A percentile compares a stretch with the other conserved stretches of the same genome.
phyloP scores from a whole-genome alignment of 176 grass and related monocot species.

The Hsuehochloa calcarea region DNA sequence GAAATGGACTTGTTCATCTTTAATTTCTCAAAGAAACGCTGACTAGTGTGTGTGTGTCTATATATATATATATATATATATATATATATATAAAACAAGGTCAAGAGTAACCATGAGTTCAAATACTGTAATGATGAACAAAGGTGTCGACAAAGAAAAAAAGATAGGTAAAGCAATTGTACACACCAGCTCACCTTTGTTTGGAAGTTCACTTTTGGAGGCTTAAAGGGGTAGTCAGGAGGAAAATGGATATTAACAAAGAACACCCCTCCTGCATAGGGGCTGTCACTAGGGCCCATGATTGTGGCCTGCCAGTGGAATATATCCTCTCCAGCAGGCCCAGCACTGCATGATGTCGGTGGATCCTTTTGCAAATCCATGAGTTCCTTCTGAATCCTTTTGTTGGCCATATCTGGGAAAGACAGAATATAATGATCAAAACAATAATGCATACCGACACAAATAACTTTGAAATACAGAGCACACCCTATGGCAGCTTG shows the following conservation, averaged over 20 bases:
- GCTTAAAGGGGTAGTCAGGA: constrained; percentile 92
- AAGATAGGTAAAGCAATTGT: background rate
- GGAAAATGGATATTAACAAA: constrained; percentile 92
- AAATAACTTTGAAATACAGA: too few relatives aligned
- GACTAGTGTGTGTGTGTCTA: too few relatives aligned
- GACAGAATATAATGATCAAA: constrained; percentile 22
- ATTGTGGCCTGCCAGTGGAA: constrained; percentile 93
- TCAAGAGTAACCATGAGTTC: background rate
- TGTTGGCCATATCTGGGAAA: constrained; percentile 76
- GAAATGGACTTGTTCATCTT: background rate
- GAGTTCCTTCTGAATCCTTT: constrained; percentile 91
- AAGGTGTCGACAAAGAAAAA: background rate
- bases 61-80: too few relatives aligned
- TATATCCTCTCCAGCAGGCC: constrained; percentile 80
- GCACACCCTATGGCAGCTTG: background rate
- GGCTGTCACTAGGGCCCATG: constrained; percentile 91
- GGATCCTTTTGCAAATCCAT: constrained; percentile 91
- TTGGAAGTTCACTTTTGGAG: constrained; percentile 90
- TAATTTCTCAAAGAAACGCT: background rate
- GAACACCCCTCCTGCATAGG: constrained; percentile 78
- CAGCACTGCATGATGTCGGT: constrained; percentile 81
- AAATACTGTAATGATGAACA: background rate
- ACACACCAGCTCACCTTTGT: constrained; percentile 56
- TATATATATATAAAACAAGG: too few relatives aligned
- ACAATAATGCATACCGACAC: too few relatives aligned